Evolutionary conservation across 2,329 filamentous ascomycete species (phyloP).

Genomic region (Penicillium sp.): DNA sequence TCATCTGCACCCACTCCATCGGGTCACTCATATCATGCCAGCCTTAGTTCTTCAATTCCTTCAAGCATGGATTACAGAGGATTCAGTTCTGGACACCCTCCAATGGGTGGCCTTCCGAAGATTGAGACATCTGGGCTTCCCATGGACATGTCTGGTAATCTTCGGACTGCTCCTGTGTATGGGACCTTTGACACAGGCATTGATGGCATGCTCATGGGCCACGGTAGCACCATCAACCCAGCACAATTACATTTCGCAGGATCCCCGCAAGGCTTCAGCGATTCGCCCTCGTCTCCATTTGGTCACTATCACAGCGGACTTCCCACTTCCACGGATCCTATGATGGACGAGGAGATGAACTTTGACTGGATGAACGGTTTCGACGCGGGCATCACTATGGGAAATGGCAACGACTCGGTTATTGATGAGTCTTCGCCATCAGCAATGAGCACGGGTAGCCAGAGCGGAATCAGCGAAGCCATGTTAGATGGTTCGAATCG

Average conservation of each 20-base stretch:
- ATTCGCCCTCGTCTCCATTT: conserved; percentile 44
- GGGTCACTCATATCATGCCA: conserved; percentile 69
- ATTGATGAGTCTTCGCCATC: conserved; percentile 94
- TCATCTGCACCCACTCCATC: conserved; percentile 28
- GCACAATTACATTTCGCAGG: conserved; percentile 78
- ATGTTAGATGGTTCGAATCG: conserved; percentile 78
- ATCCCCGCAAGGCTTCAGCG: conserved; percentile 59
- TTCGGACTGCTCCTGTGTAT: conserved; percentile 76
- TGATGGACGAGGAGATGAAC: conserved; percentile 67
- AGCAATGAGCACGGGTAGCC: conserved; percentile 90
- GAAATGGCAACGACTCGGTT: conserved; percentile 70
- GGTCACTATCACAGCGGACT: conserved; percentile 51
- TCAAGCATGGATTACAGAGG: conserved; percentile 65
- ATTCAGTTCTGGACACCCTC: conserved; percentile 54
- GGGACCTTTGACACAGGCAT: conserved; percentile 71
- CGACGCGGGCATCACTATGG: conserved; percentile 72
- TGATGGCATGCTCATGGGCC: conserved; percentile 67
- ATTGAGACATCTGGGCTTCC: conserved; percentile 74
- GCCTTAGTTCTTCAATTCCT: conserved; percentile 61
- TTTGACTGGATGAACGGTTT: conserved; percentile 85
- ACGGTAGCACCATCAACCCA: conserved; percentile 61
- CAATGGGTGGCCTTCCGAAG: conserved; percentile 71
- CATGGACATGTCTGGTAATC: conserved; percentile 64
- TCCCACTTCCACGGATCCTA: conserved; percentile 54
- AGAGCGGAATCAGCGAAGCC: conserved; percentile 74